Evolutionary conservation across 345 rosid species (phyloP).

Genomic region (Stellera chamaejasme): DNA sequence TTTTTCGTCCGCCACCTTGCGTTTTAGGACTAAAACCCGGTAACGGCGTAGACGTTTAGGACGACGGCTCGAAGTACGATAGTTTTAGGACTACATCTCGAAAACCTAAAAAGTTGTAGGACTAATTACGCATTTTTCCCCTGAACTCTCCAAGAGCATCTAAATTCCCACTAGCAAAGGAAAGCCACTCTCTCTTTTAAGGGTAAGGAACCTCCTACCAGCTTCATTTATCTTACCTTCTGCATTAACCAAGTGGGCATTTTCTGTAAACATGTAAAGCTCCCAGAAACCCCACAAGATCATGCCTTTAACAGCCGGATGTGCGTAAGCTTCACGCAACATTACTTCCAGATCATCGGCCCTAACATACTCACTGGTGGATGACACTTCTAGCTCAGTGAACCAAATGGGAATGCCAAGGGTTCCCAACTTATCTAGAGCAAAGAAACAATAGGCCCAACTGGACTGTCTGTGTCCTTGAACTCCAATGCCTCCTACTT

Average conservation of each 20-base stretch:
- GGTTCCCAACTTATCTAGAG: constrained; percentile 43
- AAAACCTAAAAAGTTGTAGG: no score
- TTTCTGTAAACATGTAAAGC: constrained; percentile 64
- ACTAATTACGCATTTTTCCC: no score
- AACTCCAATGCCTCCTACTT: constrained; percentile 41
- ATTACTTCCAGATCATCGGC: constrained; percentile 80
- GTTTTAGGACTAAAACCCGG: no score
- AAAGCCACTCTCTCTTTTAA: constrained; percentile 81
- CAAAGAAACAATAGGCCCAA: constrained; percentile 39
- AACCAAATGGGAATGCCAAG: constrained; percentile 52
- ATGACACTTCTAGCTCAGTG: constrained; percentile 52
- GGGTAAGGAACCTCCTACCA: constrained; percentile 48
- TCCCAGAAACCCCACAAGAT: constrained; percentile 98
- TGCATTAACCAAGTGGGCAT: constrained; percentile 63
- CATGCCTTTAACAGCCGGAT: constrained; percentile 79
- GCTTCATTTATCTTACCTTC: constrained; percentile 80
- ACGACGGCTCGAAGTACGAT: no score
- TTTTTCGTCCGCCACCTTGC: no score
- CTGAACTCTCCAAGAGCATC: constrained; percentile 43
- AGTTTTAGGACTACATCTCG: no score
- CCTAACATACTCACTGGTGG: constrained; percentile 52
- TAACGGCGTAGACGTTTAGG: no score
- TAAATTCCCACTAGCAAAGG: constrained; percentile 41
- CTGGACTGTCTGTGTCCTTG: constrained; percentile 46
- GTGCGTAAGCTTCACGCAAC: constrained; percentile 81